phyloP scores from a whole-genome alignment of 331 rosid species.

The Saraca asoca region DNA sequence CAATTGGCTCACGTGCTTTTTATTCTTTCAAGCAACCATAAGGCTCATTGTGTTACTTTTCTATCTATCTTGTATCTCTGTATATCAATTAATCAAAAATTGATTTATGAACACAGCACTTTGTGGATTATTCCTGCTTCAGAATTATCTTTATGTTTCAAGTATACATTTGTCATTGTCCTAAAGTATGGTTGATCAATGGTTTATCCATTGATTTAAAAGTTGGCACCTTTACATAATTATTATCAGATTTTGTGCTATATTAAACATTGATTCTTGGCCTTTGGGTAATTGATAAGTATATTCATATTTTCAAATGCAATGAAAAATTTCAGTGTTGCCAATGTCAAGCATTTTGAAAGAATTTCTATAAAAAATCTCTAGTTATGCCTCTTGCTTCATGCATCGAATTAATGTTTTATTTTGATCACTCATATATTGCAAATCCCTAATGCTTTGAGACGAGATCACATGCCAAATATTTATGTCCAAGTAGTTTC shows the following conservation, averaged over 20 bases:
- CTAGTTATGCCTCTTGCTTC: not conserved
- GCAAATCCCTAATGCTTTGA: not conserved
- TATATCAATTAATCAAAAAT: slow-evolving; percentile 20
- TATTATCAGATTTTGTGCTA: too few species aligned
- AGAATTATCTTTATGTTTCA: slow-evolving; percentile 25
- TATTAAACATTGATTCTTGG: not conserved
- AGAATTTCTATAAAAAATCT: not conserved
- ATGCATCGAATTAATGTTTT: not conserved
- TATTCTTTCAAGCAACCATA: not conserved
- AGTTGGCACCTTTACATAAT: slow-evolving; percentile 22
- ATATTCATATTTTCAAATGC: not conserved
- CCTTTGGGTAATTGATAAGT: slow-evolving; percentile 1
- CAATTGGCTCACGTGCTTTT: not conserved
- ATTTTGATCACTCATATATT: not conserved
- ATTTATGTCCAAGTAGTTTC: not conserved
- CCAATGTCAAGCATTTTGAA: not conserved
- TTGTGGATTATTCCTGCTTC: not conserved
- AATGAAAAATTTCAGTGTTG: not conserved
- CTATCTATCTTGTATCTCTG: slow-evolving; percentile 2
- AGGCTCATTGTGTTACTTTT: not conserved
- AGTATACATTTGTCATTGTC: slow-evolving; percentile 22
- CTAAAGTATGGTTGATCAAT: slow-evolving; percentile 13
- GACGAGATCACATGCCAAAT: not conserved
- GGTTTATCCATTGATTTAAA: slow-evolving; percentile 23
- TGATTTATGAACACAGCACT: slow-evolving; percentile 22